phyloP scores from a whole-genome alignment of 192 early-diverging fungal genomes.

The Umbelopsis sp. region DNA sequence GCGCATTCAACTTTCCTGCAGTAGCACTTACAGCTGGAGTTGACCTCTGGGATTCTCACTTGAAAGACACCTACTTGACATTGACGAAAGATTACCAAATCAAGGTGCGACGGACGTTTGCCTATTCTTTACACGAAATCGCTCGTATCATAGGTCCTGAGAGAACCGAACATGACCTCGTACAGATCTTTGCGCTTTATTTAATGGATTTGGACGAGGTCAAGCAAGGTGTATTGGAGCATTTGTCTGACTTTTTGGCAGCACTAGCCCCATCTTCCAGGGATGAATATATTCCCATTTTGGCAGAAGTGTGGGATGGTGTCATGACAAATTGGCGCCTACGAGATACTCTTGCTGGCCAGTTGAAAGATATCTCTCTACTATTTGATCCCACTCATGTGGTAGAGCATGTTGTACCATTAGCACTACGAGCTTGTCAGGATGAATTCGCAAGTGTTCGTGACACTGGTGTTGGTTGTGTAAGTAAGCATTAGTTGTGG shows the following conservation, averaged over 20 bases:
- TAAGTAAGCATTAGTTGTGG: no score
- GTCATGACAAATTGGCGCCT: conserved; percentile 74
- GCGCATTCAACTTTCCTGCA: conserved; percentile 64
- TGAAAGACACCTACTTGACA: conserved; percentile 49
- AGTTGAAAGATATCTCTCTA: conserved; percentile 63
- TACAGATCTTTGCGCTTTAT: conserved; percentile 53
- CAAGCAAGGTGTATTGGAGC: conserved; percentile 68
- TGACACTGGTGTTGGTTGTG: conserved; percentile 50
- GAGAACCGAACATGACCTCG: conserved; percentile 53
- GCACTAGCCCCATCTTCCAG: conserved; percentile 61
- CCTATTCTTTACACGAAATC: conserved; percentile 64
- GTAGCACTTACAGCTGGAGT: conserved; percentile 58
- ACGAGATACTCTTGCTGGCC: conserved; percentile 68
- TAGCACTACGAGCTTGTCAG: conserved; percentile 58
- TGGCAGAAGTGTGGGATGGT: conserved; percentile 67
- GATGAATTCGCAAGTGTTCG: conserved; percentile 56
- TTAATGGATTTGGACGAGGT: conserved; percentile 62
- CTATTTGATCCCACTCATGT: conserved; percentile 61
- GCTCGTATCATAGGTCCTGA: conserved; percentile 56
- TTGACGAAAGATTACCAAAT: conserved; percentile 51
- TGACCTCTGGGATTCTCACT: conserved; percentile 54
- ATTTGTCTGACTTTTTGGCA: conserved; percentile 65
- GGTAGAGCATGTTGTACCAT: conserved; percentile 65
- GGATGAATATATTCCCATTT: conserved; percentile 64
- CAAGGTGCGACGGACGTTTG: conserved; percentile 57